Base-by-base conservation (phyloP, 768 basidiomycete genomes). In the Erythrobasidium yunnanense region DNA sequence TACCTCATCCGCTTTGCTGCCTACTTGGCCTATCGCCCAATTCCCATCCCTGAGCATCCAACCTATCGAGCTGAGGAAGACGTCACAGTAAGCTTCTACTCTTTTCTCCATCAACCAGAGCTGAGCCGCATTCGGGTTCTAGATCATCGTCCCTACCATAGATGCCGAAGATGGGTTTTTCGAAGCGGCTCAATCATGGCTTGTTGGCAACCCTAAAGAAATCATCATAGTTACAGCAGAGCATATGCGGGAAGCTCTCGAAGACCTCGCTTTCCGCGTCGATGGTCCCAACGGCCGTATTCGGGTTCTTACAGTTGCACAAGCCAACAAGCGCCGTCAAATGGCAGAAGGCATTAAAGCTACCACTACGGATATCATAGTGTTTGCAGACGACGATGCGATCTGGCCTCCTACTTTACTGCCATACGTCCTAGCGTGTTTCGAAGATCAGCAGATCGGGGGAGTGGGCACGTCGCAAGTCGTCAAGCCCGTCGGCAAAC, bases 81-180 rank as follows among this genome's bases (percentile, higher is more conserved):
- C 79, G 90, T 95, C 70, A 95, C 90, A 45, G 69, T 69, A 46
- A 42, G 66, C 22, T n/a, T 8, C 1, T 17, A 32, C 5, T 6
- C 54, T 11, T 32, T 6, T 15, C 54, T 23, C 34, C 22, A 30
- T 33, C 30, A 30, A n/a, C 30, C 54, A 6, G 30, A 20, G 30
- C 17, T 15, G 38, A 42, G 11, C 38, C 11, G 13, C 55, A 42
- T 4, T 38, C 4, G 8, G 17, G 20, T 23, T 0, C 5, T 38
- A 69, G 66, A 92, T 93, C 74, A 90, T 95, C 67, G 91, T 93
- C 1, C 90, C 90, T 38, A 93, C 90, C 68, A 92, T 95, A 73
- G 90, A 95, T 75, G 90, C 91, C 1, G 91, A 90, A 54, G 89
- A 91, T 76, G 89, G 90, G 77, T 91, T 92, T 80, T 88, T 89